Evolutionary conservation across 805 yeast genomes (phyloP).

Genomic region (Clavispora vitiphila): DNA sequence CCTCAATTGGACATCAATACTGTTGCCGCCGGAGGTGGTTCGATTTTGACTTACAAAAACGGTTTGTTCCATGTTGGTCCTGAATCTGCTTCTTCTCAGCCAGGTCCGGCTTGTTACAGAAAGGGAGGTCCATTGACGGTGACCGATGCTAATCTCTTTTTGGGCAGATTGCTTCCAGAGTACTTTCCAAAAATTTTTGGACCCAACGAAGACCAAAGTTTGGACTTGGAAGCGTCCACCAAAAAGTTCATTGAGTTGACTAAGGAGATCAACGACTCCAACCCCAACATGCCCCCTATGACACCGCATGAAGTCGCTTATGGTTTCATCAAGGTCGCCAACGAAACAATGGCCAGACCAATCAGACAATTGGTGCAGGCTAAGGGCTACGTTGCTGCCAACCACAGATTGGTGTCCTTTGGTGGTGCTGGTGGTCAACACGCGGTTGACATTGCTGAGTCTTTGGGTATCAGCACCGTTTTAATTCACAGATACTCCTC

Average conservation of each 20-base stretch:
- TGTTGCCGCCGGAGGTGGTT: slow-evolving; percentile 46
- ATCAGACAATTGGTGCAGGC: slow-evolving; percentile 17
- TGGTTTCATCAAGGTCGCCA: slow-evolving; percentile 17
- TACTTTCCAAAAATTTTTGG: slow-evolving; percentile 17
- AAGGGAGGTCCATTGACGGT: slow-evolving; percentile 19
- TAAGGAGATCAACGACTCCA: slow-evolving; percentile 9
- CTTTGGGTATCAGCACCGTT: slow-evolving; percentile 14
- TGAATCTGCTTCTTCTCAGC: slow-evolving; percentile 16
- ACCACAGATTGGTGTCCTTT: slow-evolving; percentile 15
- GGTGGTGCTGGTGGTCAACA: slow-evolving; percentile 19
- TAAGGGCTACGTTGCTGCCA: slow-evolving; percentile 14
- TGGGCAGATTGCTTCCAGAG: slow-evolving; percentile 16
- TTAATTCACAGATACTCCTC: slow-evolving; percentile 16
- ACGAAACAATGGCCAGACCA: slow-evolving; percentile 18
- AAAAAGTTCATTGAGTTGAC: slow-evolving; percentile 11
- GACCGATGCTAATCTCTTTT: slow-evolving; percentile 16
- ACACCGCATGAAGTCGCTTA: slow-evolving; percentile 14
- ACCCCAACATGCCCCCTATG: slow-evolving; percentile 10
- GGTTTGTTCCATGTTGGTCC: slow-evolving; percentile 19
- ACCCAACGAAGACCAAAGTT: slow-evolving; percentile 10
- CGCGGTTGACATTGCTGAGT: slow-evolving; percentile 15
- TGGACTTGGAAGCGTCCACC: slow-evolving; percentile 11
- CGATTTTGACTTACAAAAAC: slow-evolving; percentile 22
- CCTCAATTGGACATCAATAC: slow-evolving; percentile 43
- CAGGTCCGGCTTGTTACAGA: slow-evolving; percentile 19